Evolutionary conservation across 2,329 filamentous ascomycete genomes (phyloP), one percentile per base, ranked within the genome.

Genomic region (Venturia asperata): DNA sequence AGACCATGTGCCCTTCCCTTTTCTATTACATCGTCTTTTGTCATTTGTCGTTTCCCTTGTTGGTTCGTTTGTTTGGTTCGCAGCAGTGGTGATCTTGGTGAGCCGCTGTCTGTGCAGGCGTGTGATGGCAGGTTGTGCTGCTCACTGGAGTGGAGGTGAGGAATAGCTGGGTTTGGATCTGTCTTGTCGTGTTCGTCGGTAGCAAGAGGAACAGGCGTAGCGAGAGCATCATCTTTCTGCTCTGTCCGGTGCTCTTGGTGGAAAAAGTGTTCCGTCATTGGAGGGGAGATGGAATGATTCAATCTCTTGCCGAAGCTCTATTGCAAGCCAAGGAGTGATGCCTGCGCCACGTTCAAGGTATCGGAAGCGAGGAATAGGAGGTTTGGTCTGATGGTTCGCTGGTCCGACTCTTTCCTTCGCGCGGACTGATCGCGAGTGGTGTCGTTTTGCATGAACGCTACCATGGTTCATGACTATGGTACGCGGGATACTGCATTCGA

Each of bases 1-100:
- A 27, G 27, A 58, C 52, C 52, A 11, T 58, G 19, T n/a, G 52
- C 52, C 52, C 17, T n/a, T 58, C 52, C 52, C 13, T 58, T 58
- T 13, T 6, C 37, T 58, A 6, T 58, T 37, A 30, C 9, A 34
- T 19, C 21, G 47, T 30, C 21, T 2, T 27, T 58, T 58, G 52
- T 58, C 30, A 58, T 39, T 37, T 37, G 30, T 37, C 27, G 19
- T 19, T 58, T 58, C 37, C 30, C 17, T 58, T 58, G 30, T 58
- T 24, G 45, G 45, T 3, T 21, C 47, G 5, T 58, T 58, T n/a
- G 52, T n/a, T 37, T n/a, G 52, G 15, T 58, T 9, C 30, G 52
- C 5, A 37, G 24, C 27, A 3, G 17, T 30, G 52, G 47, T 9
- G 15, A 30, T 56, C 11, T 56, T 56, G 49, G 3, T 37, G 52